Evolutionary conservation across 768 basidiomycete species (phyloP).

Genomic region (Fomitopsis serialis): DNA sequence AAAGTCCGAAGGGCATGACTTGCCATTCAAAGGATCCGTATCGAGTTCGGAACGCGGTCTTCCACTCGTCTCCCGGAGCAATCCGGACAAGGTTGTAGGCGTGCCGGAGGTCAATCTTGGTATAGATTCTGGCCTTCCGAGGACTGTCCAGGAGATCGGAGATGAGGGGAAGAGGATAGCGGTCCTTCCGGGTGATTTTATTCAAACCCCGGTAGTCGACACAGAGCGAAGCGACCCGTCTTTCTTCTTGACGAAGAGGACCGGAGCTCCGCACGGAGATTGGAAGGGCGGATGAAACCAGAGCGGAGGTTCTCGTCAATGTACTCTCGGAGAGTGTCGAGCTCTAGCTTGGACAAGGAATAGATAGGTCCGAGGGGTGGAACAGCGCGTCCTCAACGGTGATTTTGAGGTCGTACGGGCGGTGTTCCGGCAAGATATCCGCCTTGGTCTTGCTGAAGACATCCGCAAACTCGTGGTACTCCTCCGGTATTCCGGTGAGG

Average conservation of each 20-base stretch:
- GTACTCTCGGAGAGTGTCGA: conserved; percentile 27
- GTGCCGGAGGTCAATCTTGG: conserved; percentile 34
- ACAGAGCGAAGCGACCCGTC: conserved; percentile 17
- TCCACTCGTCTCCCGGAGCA: conserved; percentile 30
- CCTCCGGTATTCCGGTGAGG: background rate
- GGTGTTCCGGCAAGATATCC: conserved; percentile 4
- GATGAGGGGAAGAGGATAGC: conserved; percentile 29
- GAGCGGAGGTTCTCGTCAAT: conserved; percentile 30
- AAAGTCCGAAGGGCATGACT: conserved; percentile 31
- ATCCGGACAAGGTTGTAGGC: conserved; percentile 40
- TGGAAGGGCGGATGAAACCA: conserved; percentile 26
- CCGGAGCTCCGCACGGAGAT: conserved; percentile 17
- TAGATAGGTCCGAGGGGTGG: conserved; percentile 23
- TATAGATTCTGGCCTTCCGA: conserved; percentile 21
- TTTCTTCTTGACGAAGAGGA: conserved; percentile 26
- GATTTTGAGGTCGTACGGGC: conserved; percentile 17
- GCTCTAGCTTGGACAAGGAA: conserved; percentile 23
- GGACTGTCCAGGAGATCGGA: conserved; percentile 24
- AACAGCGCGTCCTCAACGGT: conserved; percentile 21
- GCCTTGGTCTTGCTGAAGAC: conserved; percentile 8
- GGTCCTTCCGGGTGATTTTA: conserved; percentile 26
- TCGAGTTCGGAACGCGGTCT: conserved; percentile 33
- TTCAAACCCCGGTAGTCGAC: conserved; percentile 27
- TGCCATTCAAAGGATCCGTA: conserved; percentile 30
- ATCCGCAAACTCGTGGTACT: conserved; percentile 17